These are phyloP conservation scores for Oropetium thomaeum DNA, from an alignment of 176 grass and related monocot genomes.

Conservation along the genomic window DNA sequence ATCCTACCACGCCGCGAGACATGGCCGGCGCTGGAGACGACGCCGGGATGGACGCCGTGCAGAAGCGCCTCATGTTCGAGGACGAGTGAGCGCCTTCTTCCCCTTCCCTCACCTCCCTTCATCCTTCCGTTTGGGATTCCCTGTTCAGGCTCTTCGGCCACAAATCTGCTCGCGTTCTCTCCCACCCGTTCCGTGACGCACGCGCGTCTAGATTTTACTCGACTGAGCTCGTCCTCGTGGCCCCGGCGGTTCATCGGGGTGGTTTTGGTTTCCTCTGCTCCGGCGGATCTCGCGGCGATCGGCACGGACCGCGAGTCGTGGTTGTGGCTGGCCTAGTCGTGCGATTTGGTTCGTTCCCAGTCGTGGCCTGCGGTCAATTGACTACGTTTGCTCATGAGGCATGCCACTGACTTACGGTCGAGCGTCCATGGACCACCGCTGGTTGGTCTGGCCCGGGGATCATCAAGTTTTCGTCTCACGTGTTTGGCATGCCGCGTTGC, in stretches of 20 bases:
- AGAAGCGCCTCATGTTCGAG: conserved; percentile 97
- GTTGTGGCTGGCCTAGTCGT: not conserved
- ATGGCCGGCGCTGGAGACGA: conserved; percentile 52
- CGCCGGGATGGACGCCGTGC: conserved; percentile 84
- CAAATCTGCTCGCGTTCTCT: not conserved
- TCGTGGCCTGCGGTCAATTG: not conserved
- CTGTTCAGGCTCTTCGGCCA: not conserved
- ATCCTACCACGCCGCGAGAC: not conserved
- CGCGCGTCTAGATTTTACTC: no score
- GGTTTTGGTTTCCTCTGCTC: not conserved
- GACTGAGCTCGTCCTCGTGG: no score
- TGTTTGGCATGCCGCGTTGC: not conserved
- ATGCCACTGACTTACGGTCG: not conserved
- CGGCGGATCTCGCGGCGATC: conserved; percentile 30
- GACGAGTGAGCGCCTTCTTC: conserved; percentile 61
- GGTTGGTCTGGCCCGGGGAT: not conserved
- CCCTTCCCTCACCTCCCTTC: not conserved
- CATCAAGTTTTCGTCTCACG: not conserved
- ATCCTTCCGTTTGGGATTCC: not conserved
- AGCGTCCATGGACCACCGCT: not conserved
- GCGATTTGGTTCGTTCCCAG: not conserved
- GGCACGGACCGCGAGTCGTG: not conserved
- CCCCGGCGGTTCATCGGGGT: not conserved
- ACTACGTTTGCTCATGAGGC: not conserved
- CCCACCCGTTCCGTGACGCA: not conserved